A percentile compares a stretch with the other conserved stretches of the same genome.
These are phyloP conservation scores for Sphaceloma murrayae DNA, from an alignment of 2,329 filamentous ascomycete species.

Conservation along the genomic window DNA sequence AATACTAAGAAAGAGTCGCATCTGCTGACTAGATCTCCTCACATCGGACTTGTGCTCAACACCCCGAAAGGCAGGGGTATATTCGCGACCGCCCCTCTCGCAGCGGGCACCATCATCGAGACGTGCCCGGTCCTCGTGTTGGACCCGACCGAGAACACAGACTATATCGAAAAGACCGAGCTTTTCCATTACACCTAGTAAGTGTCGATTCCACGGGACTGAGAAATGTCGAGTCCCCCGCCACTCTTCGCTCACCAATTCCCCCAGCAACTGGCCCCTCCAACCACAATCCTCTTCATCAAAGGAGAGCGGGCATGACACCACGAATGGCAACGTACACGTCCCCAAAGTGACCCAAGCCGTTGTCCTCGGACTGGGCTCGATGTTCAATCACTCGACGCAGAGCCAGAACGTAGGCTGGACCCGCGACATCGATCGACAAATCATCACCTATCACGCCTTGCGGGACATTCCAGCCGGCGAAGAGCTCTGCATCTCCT, in stretches of 20 bases:
- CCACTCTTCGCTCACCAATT: too few relatives aligned
- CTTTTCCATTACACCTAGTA: slow-evolving; percentile 51
- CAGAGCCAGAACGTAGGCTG: slow-evolving; percentile 47
- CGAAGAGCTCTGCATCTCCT: slow-evolving; percentile 44
- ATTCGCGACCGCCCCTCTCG: slow-evolving; percentile 40
- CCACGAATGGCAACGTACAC: too few relatives aligned
- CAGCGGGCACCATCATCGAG: slow-evolving; percentile 42
- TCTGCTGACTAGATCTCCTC: slow-evolving; percentile 12
- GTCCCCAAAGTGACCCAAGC: slow-evolving; percentile 35
- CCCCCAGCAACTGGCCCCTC: slow-evolving; percentile 36
- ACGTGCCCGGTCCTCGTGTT: slow-evolving; percentile 45
- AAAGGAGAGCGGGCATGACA: too few relatives aligned
- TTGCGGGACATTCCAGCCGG: slow-evolving; percentile 42
- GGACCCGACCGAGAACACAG: slow-evolving; percentile 38
- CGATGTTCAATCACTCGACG: slow-evolving; percentile 50
- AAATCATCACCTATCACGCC: slow-evolving; percentile 42
- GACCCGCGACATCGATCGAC: slow-evolving; percentile 39
- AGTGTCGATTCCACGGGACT: too few relatives aligned
- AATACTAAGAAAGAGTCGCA: slow-evolving; percentile 31
- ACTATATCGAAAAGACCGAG: slow-evolving; percentile 42
- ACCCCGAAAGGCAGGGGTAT: slow-evolving; percentile 38
- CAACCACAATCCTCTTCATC: too few relatives aligned
- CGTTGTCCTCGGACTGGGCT: slow-evolving; percentile 46
- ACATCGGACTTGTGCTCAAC: slow-evolving; percentile 18
- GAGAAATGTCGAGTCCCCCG: too few relatives aligned